A percentile compares a stretch with the other conserved stretches of the same genome.
These are phyloP conservation scores for Murraya koenigii DNA, from an alignment of 345 rosid genomes.

Conservation along the genomic window DNA sequence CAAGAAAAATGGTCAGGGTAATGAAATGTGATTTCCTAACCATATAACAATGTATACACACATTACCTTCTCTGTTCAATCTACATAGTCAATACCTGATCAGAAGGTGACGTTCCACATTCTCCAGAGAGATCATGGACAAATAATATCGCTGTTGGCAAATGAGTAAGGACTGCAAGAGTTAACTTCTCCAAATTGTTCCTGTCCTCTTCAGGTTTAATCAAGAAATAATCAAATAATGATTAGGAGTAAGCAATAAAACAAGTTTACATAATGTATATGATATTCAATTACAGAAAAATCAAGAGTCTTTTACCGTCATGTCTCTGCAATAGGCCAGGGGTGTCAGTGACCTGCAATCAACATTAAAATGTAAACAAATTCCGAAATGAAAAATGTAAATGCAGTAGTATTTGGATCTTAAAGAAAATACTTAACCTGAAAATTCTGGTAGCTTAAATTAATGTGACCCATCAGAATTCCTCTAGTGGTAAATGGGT, in stretches of 20 bases:
- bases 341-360: constrained; percentile 91
- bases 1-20: not conserved
- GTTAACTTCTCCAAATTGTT: constrained; percentile 92
- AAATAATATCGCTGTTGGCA: constrained; percentile 87
- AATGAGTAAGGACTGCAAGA: constrained; percentile 85
- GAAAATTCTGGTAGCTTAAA: constrained; percentile 61
- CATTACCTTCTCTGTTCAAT: not conserved
- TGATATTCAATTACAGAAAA: not conserved
- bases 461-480: constrained; percentile 91
- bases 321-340: constrained; percentile 78
- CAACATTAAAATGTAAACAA: constrained; percentile 17
- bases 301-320: constrained; percentile 53
- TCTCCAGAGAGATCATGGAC: constrained; percentile 97
- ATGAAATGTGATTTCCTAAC: not conserved
- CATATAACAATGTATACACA: not conserved
- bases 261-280: no score
- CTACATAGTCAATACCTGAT: constrained; percentile 56
- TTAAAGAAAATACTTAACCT: constrained; percentile 41
- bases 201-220: constrained; percentile 60
- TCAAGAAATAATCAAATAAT: not conserved
- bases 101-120: constrained; percentile 90
- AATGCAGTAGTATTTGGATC: not conserved
- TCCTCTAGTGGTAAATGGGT: constrained; percentile 97
- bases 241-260: not conserved
- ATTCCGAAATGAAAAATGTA: constrained; percentile 12